A percentile compares a stretch with the other conserved stretches of the same genome.
phyloP scores from a whole-genome alignment of 2,329 filamentous ascomycete genomes.

The Botrytis sinoallii region DNA sequence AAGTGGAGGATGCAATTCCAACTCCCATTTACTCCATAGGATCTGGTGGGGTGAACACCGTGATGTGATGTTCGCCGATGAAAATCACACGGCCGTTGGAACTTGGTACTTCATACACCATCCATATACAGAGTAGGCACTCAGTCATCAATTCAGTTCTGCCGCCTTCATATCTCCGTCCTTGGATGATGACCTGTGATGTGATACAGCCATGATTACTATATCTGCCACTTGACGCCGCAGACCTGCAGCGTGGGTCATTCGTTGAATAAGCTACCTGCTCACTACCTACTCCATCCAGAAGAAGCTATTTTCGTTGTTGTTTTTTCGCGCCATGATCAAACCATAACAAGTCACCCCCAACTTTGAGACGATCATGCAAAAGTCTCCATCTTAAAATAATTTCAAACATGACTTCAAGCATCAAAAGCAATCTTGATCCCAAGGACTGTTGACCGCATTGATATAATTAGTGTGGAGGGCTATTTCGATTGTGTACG shows the following conservation, averaged over 20 bases:
- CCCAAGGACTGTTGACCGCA: neutral
- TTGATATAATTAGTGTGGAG: neutral
- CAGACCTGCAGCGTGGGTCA: neutral
- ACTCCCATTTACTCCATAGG: neutral
- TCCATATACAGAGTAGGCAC: no score
- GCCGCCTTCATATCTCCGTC: neutral
- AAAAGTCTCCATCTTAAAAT: neutral
- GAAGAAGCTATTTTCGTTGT: neutral
- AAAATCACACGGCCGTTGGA: neutral
- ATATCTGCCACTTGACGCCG: neutral
- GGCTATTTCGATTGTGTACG: neutral
- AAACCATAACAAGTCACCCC: neutral
- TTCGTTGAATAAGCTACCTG: neutral
- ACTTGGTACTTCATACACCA: neutral
- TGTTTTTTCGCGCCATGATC: neutral
- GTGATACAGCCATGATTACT: neutral
- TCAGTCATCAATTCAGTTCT: neutral
- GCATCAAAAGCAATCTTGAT: neutral
- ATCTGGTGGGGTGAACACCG: neutral
- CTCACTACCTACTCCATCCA: neutral
- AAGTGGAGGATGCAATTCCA: conserved; percentile 5
- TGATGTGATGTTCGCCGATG: neutral
- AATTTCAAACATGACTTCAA: neutral
- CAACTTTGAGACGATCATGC: neutral
- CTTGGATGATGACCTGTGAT: neutral